Conservation (phyloP, 306 rosid genomes). For the Acmispon strigosus region DNA sequence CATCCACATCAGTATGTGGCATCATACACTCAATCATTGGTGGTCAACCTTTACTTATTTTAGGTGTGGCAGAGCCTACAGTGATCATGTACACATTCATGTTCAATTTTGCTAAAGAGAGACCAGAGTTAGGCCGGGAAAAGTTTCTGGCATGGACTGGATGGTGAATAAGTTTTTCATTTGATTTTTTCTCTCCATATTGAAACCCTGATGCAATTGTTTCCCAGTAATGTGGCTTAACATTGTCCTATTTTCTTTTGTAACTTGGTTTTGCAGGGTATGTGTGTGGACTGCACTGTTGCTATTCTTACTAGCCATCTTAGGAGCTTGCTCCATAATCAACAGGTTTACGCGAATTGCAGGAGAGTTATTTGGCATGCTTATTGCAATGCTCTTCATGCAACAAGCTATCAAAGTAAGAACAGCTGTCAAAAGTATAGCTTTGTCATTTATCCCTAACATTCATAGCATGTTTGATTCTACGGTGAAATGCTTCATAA, state of each 20-base stretch:
- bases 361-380: conserved; percentile 90
- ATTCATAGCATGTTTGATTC: too few relatives aligned
- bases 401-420: conserved; percentile 90
- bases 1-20: conserved; percentile 81
- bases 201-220: not conserved
- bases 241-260: not conserved
- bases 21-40: conserved; percentile 83
- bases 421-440: not conserved
- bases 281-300: conserved; percentile 89
- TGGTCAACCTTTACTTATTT: conserved; percentile 85
- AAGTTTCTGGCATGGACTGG: conserved; percentile 88
- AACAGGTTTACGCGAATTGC: conserved; percentile 91
- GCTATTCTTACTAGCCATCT: conserved; percentile 68
- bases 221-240: conserved; percentile 3
- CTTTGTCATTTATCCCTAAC: not conserved
- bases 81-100: conserved; percentile 94
- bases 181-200: not conserved
- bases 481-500: too few relatives aligned
- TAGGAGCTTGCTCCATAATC: conserved; percentile 97
- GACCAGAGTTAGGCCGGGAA: conserved; percentile 61
- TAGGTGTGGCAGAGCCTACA: conserved; percentile 99
- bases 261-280: conserved; percentile 51
- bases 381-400: conserved; percentile 98
- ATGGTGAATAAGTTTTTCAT: conserved; percentile 44
- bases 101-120: conserved; percentile 86